Conservation (phyloP, 768 basidiomycete species). For the Hydnomerulius pinastri region DNA sequence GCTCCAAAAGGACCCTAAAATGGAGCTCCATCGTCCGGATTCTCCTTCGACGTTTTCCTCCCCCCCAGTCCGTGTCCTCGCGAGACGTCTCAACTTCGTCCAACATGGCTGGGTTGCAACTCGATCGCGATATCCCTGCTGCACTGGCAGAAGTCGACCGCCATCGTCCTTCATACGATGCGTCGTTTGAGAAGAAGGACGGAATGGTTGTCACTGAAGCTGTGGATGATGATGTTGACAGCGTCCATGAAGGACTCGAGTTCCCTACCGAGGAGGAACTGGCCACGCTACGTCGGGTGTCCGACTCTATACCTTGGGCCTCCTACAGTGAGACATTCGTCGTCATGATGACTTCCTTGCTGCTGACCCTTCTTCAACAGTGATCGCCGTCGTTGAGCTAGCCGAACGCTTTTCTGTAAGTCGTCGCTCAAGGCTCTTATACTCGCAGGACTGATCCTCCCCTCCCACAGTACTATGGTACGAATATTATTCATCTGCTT, state of each 20-base stretch:
- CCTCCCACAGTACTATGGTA: constrained; percentile 48
- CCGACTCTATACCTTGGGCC: constrained; percentile 60
- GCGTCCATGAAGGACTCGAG: constrained; percentile 52
- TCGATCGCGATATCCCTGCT: constrained; percentile 10
- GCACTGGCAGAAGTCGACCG: constrained; percentile 16
- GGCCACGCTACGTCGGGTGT: constrained; percentile 56
- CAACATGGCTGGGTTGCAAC: background rate
- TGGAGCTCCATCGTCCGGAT: background rate
- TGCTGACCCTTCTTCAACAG: constrained; percentile 29
- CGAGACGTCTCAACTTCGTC: background rate
- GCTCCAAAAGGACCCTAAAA: background rate
- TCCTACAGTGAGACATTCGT: constrained; percentile 39
- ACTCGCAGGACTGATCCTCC: background rate
- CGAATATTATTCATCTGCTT: constrained; percentile 7
- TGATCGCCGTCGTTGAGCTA: constrained; percentile 67
- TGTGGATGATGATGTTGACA: constrained; percentile 35
- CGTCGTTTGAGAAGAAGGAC: constrained; percentile 27
- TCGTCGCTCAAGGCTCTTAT: background rate
- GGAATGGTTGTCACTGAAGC: constrained; percentile 2
- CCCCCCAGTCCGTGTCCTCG: background rate
- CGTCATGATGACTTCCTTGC: background rate
- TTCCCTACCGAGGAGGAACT: constrained; percentile 68
- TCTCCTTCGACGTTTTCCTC: background rate
- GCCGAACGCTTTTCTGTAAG: constrained; percentile 74
- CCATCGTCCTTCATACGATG: background rate